phyloP scores from a whole-genome alignment of 2,329 filamentous ascomycete genomes.

The Helminthosporium solani region DNA sequence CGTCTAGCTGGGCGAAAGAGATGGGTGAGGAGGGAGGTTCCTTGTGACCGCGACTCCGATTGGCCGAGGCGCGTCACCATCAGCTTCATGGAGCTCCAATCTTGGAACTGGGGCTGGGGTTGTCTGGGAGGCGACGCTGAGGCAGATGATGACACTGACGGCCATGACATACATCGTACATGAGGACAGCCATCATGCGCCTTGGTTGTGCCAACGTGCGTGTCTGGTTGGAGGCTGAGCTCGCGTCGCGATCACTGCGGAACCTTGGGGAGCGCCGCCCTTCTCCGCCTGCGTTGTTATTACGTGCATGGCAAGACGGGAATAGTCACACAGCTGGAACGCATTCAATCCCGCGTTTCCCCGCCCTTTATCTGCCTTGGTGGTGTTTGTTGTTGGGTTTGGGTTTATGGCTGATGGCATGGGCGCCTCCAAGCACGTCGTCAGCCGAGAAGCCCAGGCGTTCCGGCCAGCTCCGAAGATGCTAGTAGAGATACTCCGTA shows the following conservation, averaged over 20 bases:
- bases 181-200: conserved; percentile 36
- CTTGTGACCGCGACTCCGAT: conserved; percentile 28
- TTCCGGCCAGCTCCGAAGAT: conserved; percentile 7
- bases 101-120: conserved; percentile 6
- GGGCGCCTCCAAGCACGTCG: conserved; percentile 21
- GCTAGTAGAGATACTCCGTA: no score
- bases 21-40: conserved; percentile 21
- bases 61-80: conserved; percentile 28
- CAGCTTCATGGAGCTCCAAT: conserved; percentile 2
- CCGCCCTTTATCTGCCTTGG: conserved; percentile 12
- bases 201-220: conserved; percentile 33
- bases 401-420: conserved; percentile 26
- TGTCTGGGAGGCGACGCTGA: neutral
- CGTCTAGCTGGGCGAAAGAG: conserved; percentile 18
- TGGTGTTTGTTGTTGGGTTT: no score
- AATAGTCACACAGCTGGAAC: conserved; percentile 25
- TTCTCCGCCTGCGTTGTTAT: no score
- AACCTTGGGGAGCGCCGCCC: conserved; percentile 9
- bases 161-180: no score
- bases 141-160: conserved; percentile 12
- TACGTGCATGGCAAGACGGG: no score
- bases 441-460: conserved; percentile 18
- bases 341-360: conserved; percentile 20
- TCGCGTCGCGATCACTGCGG: conserved; percentile 11
- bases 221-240: conserved; percentile 30